These are phyloP conservation scores for Radiomyces spectabilis DNA, from an alignment of 192 early-diverging fungal species.

Conservation along the genomic window DNA sequence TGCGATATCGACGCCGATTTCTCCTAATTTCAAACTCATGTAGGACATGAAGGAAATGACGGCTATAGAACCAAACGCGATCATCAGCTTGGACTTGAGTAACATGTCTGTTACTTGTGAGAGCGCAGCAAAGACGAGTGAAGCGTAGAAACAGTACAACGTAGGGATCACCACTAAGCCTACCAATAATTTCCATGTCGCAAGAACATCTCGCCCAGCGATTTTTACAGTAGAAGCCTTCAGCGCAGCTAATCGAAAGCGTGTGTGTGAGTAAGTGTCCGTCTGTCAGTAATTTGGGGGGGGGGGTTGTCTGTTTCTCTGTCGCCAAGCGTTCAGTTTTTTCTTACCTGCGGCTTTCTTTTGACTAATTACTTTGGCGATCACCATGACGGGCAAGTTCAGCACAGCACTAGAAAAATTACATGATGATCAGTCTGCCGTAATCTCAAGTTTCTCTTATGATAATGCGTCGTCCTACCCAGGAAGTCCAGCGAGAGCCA, in stretches of 20 bases:
- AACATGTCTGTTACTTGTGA: constrained; percentile 12
- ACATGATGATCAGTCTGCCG: neutral
- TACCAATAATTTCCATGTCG: constrained; percentile 91
- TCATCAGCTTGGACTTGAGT: constrained; percentile 20
- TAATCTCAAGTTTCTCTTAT: neutral
- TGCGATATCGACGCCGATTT: constrained; percentile 66
- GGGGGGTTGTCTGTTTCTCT: too few species aligned
- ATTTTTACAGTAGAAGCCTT: constrained; percentile 89
- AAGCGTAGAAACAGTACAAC: constrained; percentile 61
- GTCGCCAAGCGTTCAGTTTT: too few species aligned
- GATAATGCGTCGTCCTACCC: constrained; percentile 41
- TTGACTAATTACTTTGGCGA: constrained; percentile 42
- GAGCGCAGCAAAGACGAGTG: constrained; percentile 43
- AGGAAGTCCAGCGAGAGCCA: constrained; percentile 75
- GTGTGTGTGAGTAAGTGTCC: too few species aligned
- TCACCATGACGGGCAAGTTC: constrained; percentile 46
- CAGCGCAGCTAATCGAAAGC: constrained; percentile 51
- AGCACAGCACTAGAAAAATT: constrained; percentile 35
- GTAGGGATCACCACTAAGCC: constrained; percentile 66
- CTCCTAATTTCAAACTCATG: constrained; percentile 64
- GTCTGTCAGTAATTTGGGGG: too few species aligned
- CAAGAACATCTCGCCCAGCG: constrained; percentile 88
- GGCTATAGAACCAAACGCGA: constrained; percentile 19
- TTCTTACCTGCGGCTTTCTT: constrained; percentile 43
- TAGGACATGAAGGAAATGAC: constrained; percentile 55